Base-by-base conservation (phyloP, 1,139 yeast species). In the Kodamaea ohmeri region DNA sequence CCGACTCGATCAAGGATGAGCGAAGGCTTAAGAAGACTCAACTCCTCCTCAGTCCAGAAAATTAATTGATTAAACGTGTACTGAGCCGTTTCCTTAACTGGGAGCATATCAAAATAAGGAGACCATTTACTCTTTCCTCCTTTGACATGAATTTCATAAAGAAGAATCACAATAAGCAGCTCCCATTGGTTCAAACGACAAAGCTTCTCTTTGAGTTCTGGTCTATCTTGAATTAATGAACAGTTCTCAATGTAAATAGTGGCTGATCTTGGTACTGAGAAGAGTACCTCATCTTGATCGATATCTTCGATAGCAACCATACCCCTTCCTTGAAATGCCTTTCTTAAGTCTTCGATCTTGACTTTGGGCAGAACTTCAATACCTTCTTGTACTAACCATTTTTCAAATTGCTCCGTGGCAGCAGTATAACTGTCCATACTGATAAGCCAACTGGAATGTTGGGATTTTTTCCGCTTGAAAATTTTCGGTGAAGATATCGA, bases 271-370 rank as follows among this genome's bases (percentile, higher is more conserved):
- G 97, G 95, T 16, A 92, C 71, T 26, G 74, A 70, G 56, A 89
- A 87, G 13, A 92, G 60, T 1, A 65, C 65, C 45, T 86, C 95
- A 41, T 71, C 83, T 24, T 63, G 56, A 3, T 52, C 50, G 19
- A 90, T 83, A 47, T 80, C 80, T 24, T 74, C 75, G 1, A 52
- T 43, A 0, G 97, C 95, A 7, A 82, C 58, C 9, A 92, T 58
- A 6, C 94, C 95, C 27, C 97, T 71, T 12, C 97, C 97, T 58
- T 86, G 89, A 34, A 72, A 63, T 9, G 55, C 48, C 1, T 49
- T 41, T 34, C 95, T 66, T 34, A 76, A 67, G 57, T 90, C 96
- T 2, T 65, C 70, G 6, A 90, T 65, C 15, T 59, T 51, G 8
- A 88, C 63, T 44, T 82, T 80, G 2, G 76, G 65, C 1, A 86